phyloP scores from a whole-genome alignment of 2,329 filamentous ascomycete genomes.

The Coniochaeta sp. region DNA sequence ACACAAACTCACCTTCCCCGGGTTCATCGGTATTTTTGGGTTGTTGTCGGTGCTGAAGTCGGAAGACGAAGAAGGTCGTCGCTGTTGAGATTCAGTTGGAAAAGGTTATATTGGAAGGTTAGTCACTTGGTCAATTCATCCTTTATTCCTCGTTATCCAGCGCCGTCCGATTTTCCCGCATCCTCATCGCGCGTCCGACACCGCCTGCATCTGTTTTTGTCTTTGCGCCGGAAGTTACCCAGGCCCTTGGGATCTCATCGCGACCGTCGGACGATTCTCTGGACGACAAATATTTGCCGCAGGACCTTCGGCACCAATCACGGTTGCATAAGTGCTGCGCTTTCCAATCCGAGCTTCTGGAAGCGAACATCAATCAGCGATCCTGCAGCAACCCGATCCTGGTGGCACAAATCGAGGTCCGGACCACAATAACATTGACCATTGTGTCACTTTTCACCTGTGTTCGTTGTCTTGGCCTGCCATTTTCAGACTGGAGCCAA shows the following conservation, averaged over 20 bases:
- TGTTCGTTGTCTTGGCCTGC: neutral
- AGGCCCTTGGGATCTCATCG: neutral
- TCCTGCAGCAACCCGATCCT: neutral
- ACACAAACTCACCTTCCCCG: constrained; percentile 9
- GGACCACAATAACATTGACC: neutral
- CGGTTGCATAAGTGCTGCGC: neutral
- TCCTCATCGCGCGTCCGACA: neutral
- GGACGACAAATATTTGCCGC: neutral
- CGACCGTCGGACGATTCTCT: neutral
- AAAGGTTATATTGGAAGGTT: constrained; percentile 9
- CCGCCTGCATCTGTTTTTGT: neutral
- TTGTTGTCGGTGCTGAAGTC: constrained; percentile 20
- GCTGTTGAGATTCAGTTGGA: constrained; percentile 9
- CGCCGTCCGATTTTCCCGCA: neutral
- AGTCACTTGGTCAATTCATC: constrained; percentile 7
- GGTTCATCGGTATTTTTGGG: constrained; percentile 12
- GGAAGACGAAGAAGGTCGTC: constrained; percentile 15
- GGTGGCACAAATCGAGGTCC: neutral
- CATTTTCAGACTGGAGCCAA: neutral
- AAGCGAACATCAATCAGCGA: neutral
- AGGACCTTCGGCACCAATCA: neutral
- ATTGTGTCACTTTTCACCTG: neutral
- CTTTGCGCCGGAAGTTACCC: neutral
- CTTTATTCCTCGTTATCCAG: neutral
- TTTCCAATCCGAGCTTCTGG: neutral